Evolutionary conservation across 345 rosid species (phyloP).

Genomic region (Salix viminalis): DNA sequence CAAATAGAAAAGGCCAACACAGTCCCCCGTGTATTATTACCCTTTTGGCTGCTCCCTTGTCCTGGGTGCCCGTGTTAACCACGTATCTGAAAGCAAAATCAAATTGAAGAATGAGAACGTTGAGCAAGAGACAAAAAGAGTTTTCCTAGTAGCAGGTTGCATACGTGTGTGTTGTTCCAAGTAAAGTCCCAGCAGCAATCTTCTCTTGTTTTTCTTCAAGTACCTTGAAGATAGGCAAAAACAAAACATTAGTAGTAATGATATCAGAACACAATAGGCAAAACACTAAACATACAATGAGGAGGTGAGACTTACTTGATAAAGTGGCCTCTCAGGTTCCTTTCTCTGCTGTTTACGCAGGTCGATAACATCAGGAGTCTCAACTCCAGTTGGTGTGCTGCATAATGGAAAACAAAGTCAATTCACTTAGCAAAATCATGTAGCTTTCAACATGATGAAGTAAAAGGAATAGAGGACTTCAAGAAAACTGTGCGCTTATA

Average conservation of each 20-base stretch:
- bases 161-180: constrained; percentile 92
- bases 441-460: background rate
- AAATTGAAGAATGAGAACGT: background rate
- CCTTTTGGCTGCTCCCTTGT: constrained; percentile 81
- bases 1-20: background rate
- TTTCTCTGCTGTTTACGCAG: constrained; percentile 98
- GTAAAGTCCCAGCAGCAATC: constrained; percentile 79
- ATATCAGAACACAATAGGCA: background rate
- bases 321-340: constrained; percentile 90
- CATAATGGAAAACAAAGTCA: constrained; percentile 3
- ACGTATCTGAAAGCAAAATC: constrained; percentile 44
- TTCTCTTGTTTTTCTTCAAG: constrained; percentile 85
- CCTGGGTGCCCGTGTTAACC: constrained; percentile 71
- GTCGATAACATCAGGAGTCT: constrained; percentile 99
- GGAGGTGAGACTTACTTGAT: constrained; percentile 55
- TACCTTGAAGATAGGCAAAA: constrained; percentile 37
- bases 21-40: constrained; percentile 36
- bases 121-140: background rate
- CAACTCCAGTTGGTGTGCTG: constrained; percentile 99
- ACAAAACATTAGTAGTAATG: background rate
- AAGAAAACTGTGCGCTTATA: background rate
- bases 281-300: background rate
- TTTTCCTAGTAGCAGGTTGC: constrained; percentile 1
- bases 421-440: background rate
- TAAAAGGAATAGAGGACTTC: background rate